Evolutionary conservation across 306 rosid species (phyloP), one percentile per base, ranked within the genome.

Genomic region (Rosa persica): DNA sequence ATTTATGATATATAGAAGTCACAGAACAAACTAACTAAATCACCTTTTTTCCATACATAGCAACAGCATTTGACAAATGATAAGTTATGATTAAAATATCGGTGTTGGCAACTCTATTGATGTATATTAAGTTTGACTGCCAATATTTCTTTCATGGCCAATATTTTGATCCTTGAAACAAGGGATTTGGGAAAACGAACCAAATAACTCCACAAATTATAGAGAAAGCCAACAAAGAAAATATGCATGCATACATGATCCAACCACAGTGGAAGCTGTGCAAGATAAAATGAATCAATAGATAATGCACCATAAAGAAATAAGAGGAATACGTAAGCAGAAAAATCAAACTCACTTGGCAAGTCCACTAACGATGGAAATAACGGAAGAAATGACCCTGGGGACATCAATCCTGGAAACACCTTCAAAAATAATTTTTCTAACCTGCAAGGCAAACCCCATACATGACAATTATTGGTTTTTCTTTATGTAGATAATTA

Each of bases 361-460:
- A 95, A 84, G 88, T 95, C 98, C 79, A 92, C 75, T 80, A 92
- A 78, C 42, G 84, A 78, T 15, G 92, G 93, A 83, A 94, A 88
- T 83, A 94, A 83, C 0, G 97, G 97, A 87, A 94, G 89, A 87
- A 94, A 94, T 81, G 98, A 94, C 38, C 95, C 97, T 69, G 97
- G 87, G 39, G 98, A 90, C 70, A 94, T 87, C 86, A 94, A 73
- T 86, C 85, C 97, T 0, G 97, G 93, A 77, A 94, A 87, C 78
- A 89, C 78, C 73, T 88, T 87, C 83, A 90, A 73, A 83, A 87
- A 90, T n/a, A 78, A 84, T 75, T 87, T 94, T 83, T 86, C 92
- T 83, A 89, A 85, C 81, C 98, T 94, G 93, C 86, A 86, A 80
- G 76, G 60, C 22, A 76, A 64, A 67, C 66, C 60, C 38, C 19